A percentile compares a stretch with the other conserved stretches of the same genome.
These are phyloP conservation scores for Salpingoeca rosetta DNA, from an alignment of 78 protist species.

Conservation along the genomic window DNA sequence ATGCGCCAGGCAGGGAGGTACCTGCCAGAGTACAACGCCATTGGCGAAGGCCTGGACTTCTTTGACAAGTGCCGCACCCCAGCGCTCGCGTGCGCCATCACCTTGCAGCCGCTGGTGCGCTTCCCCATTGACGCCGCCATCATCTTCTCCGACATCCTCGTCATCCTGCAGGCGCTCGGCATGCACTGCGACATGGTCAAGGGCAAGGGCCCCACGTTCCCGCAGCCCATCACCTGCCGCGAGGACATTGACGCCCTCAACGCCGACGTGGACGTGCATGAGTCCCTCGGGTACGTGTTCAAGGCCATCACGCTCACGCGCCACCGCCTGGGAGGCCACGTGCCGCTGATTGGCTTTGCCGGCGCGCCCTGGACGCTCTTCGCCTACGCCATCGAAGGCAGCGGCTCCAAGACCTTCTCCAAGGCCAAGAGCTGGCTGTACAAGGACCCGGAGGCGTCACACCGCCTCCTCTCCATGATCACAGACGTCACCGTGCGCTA, in stretches of 20 bases:
- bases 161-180: constrained; percentile 43
- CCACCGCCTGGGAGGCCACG: constrained; percentile 45
- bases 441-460: constrained; percentile 36
- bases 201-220: constrained; percentile 74
- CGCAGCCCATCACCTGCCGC: constrained; percentile 41
- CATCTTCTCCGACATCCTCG: constrained; percentile 82
- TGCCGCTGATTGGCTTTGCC: constrained; percentile 67
- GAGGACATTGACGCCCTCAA: constrained; percentile 15
- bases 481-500: constrained; percentile 45
- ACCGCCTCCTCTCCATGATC: constrained; percentile 38
- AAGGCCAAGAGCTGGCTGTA: constrained; percentile 65
- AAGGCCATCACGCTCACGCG: constrained; percentile 70
- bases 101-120: constrained; percentile 75
- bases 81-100: constrained; percentile 70
- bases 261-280: constrained; percentile 30
- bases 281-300: constrained; percentile 55
- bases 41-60: constrained; percentile 27
- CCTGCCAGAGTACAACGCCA: constrained; percentile 41
- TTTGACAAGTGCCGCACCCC: constrained; percentile 81
- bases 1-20: constrained; percentile 95
- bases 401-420: constrained; percentile 39
- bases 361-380: constrained; percentile 82
- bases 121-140: constrained; percentile 85
- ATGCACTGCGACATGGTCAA: constrained; percentile 25
- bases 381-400: constrained; percentile 82